Base-by-base conservation (phyloP, 331 rosid genomes). In the Telfairia occidentalis region DNA sequence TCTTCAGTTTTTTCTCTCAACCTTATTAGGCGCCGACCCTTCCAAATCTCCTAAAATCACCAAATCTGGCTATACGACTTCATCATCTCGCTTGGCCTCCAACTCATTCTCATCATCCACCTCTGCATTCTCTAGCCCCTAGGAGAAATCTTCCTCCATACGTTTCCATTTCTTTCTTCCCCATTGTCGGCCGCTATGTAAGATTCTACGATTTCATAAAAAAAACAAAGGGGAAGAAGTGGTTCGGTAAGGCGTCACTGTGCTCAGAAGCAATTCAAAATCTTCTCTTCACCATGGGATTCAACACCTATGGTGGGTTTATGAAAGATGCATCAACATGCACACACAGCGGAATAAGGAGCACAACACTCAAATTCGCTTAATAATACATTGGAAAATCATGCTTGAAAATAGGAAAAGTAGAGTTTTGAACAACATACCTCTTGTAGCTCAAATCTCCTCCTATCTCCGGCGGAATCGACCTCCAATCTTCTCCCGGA, bases 231-330 rank as follows among this genome's bases (percentile, higher is more conserved):
- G 97, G 0, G 78, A 81, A 77, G 96, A 95, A 10, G 88, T 88
- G 38, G 19, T 90, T 9, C 32, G 55, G 40, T 74, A 85, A 60
- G 97, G 91, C 0, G 46, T 73, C 32, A 75, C 52, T 0, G 97
- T 84, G 78, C 92, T 92, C 7, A 1, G 93, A 90, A 28, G 75
- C 83, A 3, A 89, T 95, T 49, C 93, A 92, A 86, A 92, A 92
- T 84, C 77, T 95, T 49, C 81, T 95, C 6, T 95, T 95, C 79
- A 34, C 87, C 12, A 48, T 95, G 38, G 99, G 99, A 28, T 95
- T 95, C 92, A 92, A 95, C 34, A 84, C 96, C 3, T 95, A 76
- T 40, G 97, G 97, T 3, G 97, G 99, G 9, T 95, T 95, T n/a
- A n/a, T n/a, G n/a, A n/a, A n/a, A n/a, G n/a, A n/a, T n/a, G n/a